A percentile compares a stretch with the other conserved stretches of the same genome.
Conservation (phyloP, 306 rosid species). For the Corylus avellana region DNA sequence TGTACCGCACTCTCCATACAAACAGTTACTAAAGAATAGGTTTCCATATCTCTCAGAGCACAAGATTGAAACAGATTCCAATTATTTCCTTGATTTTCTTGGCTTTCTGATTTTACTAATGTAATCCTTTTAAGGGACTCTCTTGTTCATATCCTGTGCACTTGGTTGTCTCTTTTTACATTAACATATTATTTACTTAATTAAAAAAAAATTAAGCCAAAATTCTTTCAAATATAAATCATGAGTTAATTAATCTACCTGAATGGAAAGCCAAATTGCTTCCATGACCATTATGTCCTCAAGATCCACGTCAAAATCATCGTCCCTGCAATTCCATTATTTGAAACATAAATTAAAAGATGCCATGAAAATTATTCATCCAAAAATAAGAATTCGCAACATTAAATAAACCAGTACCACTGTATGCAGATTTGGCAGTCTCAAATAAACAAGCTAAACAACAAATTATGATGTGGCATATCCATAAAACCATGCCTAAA, state of each 20-base stretch:
- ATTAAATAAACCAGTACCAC: not conserved
- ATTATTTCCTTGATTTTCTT: not conserved
- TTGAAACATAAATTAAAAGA: not conserved
- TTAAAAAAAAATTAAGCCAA: not conserved
- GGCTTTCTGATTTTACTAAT: not conserved
- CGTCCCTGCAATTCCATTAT: constrained; percentile 63
- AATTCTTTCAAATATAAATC: not conserved
- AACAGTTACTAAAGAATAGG: not conserved
- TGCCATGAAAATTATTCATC: not conserved
- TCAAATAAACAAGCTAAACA: not conserved
- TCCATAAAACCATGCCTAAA: not conserved
- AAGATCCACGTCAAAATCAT: constrained; percentile 87
- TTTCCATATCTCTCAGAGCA: not conserved
- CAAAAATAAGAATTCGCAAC: not conserved
- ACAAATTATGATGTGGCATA: not conserved
- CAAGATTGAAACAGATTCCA: not conserved
- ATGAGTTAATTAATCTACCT: constrained; percentile 44
- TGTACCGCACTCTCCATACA: not conserved
- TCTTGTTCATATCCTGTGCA: not conserved
- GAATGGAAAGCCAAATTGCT: constrained; percentile 99
- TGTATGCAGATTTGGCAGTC: no score
- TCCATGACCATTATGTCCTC: constrained; percentile 99
- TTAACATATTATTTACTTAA: not conserved
- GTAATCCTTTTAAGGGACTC: not conserved
- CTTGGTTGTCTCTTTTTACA: not conserved